Base-by-base conservation (phyloP, 345 rosid species). In the Arabis hirsuta region DNA sequence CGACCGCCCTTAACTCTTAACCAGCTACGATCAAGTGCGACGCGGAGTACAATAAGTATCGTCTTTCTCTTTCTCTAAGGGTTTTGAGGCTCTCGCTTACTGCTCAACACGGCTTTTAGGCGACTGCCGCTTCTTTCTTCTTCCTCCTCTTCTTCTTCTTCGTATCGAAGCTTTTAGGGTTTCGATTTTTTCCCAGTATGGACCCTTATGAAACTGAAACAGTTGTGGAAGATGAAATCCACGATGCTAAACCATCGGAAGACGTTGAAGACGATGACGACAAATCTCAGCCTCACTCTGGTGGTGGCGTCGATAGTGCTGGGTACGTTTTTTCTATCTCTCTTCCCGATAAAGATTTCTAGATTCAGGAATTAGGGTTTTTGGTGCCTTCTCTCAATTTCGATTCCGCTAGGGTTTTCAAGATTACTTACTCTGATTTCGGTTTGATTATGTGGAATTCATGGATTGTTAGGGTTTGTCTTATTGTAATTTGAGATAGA, bases 281-380 rank as follows among this genome's bases (percentile, higher is more conserved):
- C 71, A 82, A 69, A 84, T 76, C 87, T 73, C 87, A 79, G 5
- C 82, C 83, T 58, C 90, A 76, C 72, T 66, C 85, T 13, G 88
- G 89, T 2, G 86, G 86, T 59, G 92, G 89, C 76, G 86, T 89
- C 76, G 92, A 90, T 19, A 87, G 92, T 41, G 89, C 90, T 6
- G 92, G 89, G 96, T 90, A 81, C 31, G 38, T 39, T 70, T 50
- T 29, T 66, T 3, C 60, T 4, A 27, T 52, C 20, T 74, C 47
- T 77, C 64, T 64, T 48, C 55, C 12, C 14, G 43, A 62, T 6
- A 8, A 68, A 74, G 53, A 47, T 72, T 72, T 27, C 36, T 48
- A 55, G 74, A 55, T 76, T 54, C 9, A 39, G 44, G 29, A 27
- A 12, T 61, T 63, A 31, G 65, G 69, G 61, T 50, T 62, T 55